Conservation (phyloP, 306 rosid genomes). For the Boehmeria nivea region DNA sequence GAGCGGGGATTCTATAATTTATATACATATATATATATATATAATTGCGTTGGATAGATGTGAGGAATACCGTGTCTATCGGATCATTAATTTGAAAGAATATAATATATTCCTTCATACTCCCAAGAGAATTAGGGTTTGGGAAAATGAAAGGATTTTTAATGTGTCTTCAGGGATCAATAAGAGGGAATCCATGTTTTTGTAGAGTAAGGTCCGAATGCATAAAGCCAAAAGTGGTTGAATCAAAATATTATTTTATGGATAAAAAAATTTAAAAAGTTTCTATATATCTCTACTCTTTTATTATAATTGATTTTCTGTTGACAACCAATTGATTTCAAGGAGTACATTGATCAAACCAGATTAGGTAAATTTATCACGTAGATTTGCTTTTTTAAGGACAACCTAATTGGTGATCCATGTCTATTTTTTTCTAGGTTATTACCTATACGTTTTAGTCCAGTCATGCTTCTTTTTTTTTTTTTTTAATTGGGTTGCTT, state of each 20-base stretch:
- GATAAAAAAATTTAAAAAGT: neutral
- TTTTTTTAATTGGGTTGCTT: too few species aligned
- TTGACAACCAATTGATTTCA: neutral
- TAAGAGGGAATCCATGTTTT: constrained; percentile 10
- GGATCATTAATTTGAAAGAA: constrained; percentile 2
- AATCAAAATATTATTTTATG: constrained; percentile 11
- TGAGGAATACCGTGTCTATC: constrained; percentile 18
- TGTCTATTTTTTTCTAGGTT: neutral
- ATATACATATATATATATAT: too few species aligned
- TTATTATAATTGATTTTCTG: neutral
- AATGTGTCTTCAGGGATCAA: constrained; percentile 1
- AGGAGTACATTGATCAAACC: neutral
- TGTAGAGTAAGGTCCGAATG: constrained; percentile 22
- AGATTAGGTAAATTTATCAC: neutral
- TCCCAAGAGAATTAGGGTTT: constrained; percentile 21
- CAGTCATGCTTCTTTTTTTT: neutral
- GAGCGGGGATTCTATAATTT: constrained; percentile 5
- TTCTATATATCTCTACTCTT: neutral
- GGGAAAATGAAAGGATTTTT: constrained; percentile 6
- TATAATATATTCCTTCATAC: constrained; percentile 8
- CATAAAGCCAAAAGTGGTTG: constrained; percentile 18
- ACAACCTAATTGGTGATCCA: constrained; percentile 7
- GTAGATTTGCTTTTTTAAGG: neutral
- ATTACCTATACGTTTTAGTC: neutral
- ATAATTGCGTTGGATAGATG: neutral